Conservation (phyloP, 495 filamentous ascomycete species). For the Niebla homalea region DNA sequence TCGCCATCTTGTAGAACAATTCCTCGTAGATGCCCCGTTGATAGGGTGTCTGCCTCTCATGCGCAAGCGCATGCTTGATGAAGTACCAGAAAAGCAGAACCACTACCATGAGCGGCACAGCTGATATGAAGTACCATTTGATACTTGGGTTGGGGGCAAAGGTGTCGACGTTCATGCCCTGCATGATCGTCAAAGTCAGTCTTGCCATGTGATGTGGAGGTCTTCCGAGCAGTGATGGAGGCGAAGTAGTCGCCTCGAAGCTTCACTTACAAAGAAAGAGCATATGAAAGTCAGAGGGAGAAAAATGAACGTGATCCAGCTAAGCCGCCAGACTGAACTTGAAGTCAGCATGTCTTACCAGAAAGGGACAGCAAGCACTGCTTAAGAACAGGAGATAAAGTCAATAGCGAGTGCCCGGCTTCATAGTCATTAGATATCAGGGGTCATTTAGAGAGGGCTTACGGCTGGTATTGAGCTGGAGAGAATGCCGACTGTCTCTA, state of each 20-base stretch:
- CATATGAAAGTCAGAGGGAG: conserved; percentile 39
- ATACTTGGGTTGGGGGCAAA: conserved; percentile 25
- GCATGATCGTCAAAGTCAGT: background rate
- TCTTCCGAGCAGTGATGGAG: conserved; percentile 15
- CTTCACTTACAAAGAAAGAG: conserved; percentile 26
- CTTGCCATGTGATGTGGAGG: conserved; percentile 3
- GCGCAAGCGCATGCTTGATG: conserved; percentile 35
- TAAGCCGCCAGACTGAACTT: background rate
- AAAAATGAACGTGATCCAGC: conserved; percentile 41
- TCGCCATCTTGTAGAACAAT: conserved; percentile 33
- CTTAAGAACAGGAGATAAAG: background rate
- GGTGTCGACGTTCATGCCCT: conserved; percentile 34
- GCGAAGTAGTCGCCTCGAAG: background rate
- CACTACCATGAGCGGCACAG: conserved; percentile 31
- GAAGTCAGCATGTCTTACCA: background rate
- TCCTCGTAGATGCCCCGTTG: conserved; percentile 39
- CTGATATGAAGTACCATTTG: conserved; percentile 38
- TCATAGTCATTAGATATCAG: conserved; percentile 18
- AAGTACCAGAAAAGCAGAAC: conserved; percentile 35
- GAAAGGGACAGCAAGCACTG: background rate
- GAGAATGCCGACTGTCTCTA: conserved; percentile 35
- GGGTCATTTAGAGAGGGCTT: too few species aligned
- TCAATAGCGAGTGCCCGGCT: background rate
- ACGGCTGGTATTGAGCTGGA: conserved; percentile 33
- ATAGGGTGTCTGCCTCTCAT: conserved; percentile 31